Evolutionary conservation across 768 basidiomycete species (phyloP), one percentile per base, ranked within the genome.

Genomic region (Pulveroboletus frians): DNA sequence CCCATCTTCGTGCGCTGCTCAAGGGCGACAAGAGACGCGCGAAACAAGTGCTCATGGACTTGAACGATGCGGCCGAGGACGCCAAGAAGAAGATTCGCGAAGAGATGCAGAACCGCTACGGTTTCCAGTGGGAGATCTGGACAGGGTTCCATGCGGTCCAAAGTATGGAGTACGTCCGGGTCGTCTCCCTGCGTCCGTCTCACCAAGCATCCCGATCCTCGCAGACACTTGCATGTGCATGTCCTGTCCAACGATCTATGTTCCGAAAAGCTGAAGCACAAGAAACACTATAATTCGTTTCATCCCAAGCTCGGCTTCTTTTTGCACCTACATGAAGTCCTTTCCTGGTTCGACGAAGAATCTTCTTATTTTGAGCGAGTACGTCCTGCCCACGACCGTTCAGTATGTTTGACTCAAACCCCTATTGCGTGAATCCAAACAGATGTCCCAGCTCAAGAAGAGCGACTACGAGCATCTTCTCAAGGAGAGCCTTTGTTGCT

Each of bases 261-360:
- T 46, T 84, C 85, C 0, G 75, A 79, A 9, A 71, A 69, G 44
- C 68, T 94, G 73, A 95, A 93, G 70, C 78, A 73, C 47, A 96
- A 95, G 73, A 88, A 85, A 61, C 93, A 96, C 56, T 88, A 91
- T 69, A 93, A 94, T 60, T 87, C 89, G 5, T 96, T 94, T 69
- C 84, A 88, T 59, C 92, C 92, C 0, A 79, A 80, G 41, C 73
- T 79, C 17, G 91, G 88, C 1, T 95, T 91, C 69, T 94, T 95
- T 69, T 60, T 94, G 3, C 78, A 83, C 52, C 68, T 93, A 15
- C 74, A 81, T 43, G 81, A 90, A 9, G 85, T 95, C n/a, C 69
- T 88, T 38, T 74, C 77, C 2, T 92, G 91, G 91, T 84, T 89
- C 51, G 86, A 86, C 26, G 78, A 79, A 13, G 79, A 76, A 15